These are phyloP conservation scores for Podaxis sp. DNA, from an alignment of 768 basidiomycete genomes.

Conservation along the genomic window DNA sequence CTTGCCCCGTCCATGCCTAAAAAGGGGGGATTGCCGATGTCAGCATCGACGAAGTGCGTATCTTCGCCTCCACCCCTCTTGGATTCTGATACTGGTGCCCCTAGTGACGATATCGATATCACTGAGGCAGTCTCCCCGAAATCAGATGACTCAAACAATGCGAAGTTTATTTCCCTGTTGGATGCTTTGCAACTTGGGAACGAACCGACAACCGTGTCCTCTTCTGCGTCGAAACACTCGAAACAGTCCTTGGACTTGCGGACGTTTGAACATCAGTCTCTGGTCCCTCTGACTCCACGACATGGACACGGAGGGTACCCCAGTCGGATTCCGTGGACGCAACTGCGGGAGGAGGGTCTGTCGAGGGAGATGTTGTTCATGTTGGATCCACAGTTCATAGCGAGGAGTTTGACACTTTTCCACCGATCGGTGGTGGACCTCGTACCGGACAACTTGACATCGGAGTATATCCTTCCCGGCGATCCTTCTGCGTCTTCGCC, in stretches of 20 bases:
- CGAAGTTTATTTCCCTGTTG: slow-evolving; percentile 37
- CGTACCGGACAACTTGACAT: slow-evolving; percentile 50
- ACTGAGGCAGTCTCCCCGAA: slow-evolving; percentile 35
- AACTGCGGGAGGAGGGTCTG: slow-evolving; percentile 61
- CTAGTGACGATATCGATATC: background rate
- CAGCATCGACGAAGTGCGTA: slow-evolving; percentile 51
- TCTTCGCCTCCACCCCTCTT: slow-evolving; percentile 45
- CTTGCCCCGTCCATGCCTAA: slow-evolving; percentile 21
- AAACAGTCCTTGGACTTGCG: slow-evolving; percentile 20
- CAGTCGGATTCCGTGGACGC: slow-evolving; percentile 39
- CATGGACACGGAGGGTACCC: background rate
- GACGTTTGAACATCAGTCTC: slow-evolving; percentile 21
- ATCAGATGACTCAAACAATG: slow-evolving; percentile 32
- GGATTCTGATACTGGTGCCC: slow-evolving; percentile 12
- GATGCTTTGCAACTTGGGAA: slow-evolving; percentile 30
- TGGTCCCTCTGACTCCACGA: slow-evolving; percentile 14
- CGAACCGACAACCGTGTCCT: slow-evolving; percentile 10
- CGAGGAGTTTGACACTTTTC: slow-evolving; percentile 58
- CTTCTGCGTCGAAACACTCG: slow-evolving; percentile 3
- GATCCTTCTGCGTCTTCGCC: slow-evolving; percentile 17
- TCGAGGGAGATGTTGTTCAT: slow-evolving; percentile 60
- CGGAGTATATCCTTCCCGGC: slow-evolving; percentile 33
- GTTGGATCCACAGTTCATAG: slow-evolving; percentile 59
- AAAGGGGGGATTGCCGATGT: slow-evolving; percentile 29
- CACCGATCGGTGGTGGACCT: slow-evolving; percentile 50